A percentile compares a stretch with the other conserved stretches of the same genome.
These are phyloP conservation scores for Silene conica DNA, from an alignment of 148 eudicot species.

Conservation along the genomic window DNA sequence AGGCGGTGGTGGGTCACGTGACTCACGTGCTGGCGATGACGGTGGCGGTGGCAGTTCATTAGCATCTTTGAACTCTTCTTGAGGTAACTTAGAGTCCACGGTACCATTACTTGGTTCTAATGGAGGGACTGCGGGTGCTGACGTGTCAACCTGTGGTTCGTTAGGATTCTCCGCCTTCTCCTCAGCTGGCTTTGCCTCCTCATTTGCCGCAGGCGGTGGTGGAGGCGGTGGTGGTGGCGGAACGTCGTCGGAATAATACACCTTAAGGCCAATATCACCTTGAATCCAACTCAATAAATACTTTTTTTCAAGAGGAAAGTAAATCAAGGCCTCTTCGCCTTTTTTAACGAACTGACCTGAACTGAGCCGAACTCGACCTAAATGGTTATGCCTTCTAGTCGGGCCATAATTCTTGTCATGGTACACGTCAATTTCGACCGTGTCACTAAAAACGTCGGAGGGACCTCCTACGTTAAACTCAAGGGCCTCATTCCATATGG, in stretches of 20 bases:
- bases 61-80: background rate
- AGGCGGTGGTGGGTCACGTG: background rate
- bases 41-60: conserved; percentile 12
- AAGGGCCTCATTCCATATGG: conserved; percentile 68
- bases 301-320: conserved; percentile 67
- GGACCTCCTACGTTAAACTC: conserved; percentile 60
- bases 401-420: conserved; percentile 75
- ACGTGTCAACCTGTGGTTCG: conserved; percentile 22
- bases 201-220: background rate
- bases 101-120: conserved; percentile 1
- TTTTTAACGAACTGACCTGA: conserved; percentile 59
- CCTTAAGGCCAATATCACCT: conserved; percentile 82
- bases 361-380: conserved; percentile 60
- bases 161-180: background rate
- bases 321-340: conserved; percentile 91
- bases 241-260: conserved; percentile 55
- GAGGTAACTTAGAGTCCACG: conserved; percentile 4
- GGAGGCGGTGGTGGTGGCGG: conserved; percentile 9
- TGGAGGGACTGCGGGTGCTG: conserved; percentile 21
- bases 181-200: background rate
- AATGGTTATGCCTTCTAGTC: conserved; percentile 59
- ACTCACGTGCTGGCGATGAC: background rate
- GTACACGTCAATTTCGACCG: conserved; percentile 62
- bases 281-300: conserved; percentile 58
- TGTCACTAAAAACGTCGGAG: conserved; percentile 57